Evolutionary conservation across 768 basidiomycete species (phyloP).

Genomic region (Hericium alpestre): DNA sequence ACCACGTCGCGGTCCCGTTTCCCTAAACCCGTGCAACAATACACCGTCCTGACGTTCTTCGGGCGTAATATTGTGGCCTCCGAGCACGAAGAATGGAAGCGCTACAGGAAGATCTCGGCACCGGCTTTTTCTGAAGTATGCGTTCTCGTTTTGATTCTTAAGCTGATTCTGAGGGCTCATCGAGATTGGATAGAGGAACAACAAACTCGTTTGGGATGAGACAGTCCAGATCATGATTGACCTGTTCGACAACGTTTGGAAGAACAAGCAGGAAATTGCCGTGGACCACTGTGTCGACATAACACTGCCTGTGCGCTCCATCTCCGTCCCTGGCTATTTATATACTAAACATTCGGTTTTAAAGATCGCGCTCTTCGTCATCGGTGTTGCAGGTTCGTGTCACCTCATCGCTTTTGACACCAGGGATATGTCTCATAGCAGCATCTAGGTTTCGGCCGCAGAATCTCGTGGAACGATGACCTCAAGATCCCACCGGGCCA

Average conservation of each 20-base stretch:
- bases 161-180: not conserved
- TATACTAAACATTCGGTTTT: not conserved
- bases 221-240: conserved; percentile 21
- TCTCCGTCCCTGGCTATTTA: no score
- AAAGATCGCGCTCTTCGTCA: conserved; percentile 48
- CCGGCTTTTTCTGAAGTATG: conserved; percentile 57
- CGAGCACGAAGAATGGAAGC: conserved; percentile 58
- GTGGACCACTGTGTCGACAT: conserved; percentile 40
- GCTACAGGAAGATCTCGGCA: conserved; percentile 48
- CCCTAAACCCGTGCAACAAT: conserved; percentile 43
- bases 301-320: conserved; percentile 36
- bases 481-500: conserved; percentile 32
- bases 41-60: conserved; percentile 36
- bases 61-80: conserved; percentile 56
- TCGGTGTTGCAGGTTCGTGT: conserved; percentile 35
- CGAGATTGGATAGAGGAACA: conserved; percentile 21
- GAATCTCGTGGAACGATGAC: conserved; percentile 38
- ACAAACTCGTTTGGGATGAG: conserved; percentile 30
- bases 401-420: not conserved
- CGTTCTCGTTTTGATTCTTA: not conserved
- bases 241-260: conserved; percentile 36
- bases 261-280: conserved; percentile 25
- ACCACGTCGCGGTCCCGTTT: conserved; percentile 38
- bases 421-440: not conserved
- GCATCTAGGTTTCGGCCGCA: conserved; percentile 34